These are phyloP conservation scores for Ogataea degrootiae DNA, from an alignment of 805 yeast species.

Conservation along the genomic window DNA sequence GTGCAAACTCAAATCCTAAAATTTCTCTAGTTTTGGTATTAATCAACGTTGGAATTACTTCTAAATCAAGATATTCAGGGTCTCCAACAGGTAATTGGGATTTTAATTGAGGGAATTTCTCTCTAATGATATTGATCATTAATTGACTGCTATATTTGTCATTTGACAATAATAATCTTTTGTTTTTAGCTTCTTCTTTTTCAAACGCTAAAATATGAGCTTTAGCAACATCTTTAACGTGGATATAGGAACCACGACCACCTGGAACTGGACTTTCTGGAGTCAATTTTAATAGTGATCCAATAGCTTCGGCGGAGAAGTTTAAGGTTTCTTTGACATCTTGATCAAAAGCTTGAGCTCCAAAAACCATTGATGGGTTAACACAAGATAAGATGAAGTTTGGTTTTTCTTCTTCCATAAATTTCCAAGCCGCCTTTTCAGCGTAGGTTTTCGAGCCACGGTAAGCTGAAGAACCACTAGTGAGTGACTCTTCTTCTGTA, in stretches of 20 bases:
- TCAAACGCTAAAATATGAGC: slow-evolving; percentile 52
- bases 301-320: slow-evolving; percentile 34
- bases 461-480: slow-evolving; percentile 31
- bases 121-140: neutral
- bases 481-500: slow-evolving; percentile 25
- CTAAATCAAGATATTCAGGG: no score
- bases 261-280: neutral
- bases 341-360: slow-evolving; percentile 45
- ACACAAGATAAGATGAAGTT: slow-evolving; percentile 37
- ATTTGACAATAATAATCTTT: slow-evolving; percentile 29
- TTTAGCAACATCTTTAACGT: slow-evolving; percentile 59
- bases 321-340: slow-evolving; percentile 31
- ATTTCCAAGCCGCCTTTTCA: slow-evolving; percentile 55
- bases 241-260: slow-evolving; percentile 28
- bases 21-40: no score
- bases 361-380: slow-evolving; percentile 43
- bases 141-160: slow-evolving; percentile 5
- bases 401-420: slow-evolving; percentile 35
- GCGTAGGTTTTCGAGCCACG: slow-evolving; percentile 48
- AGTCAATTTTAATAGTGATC: slow-evolving; percentile 2
- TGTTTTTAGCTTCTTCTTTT: slow-evolving; percentile 28
- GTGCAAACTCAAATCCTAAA: no score
- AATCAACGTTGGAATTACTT: no score
- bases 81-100: neutral
- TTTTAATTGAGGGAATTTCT: neutral